Base-by-base conservation (phyloP, 2,329 filamentous ascomycete species). In the Pseudogymnoascus sp. region DNA sequence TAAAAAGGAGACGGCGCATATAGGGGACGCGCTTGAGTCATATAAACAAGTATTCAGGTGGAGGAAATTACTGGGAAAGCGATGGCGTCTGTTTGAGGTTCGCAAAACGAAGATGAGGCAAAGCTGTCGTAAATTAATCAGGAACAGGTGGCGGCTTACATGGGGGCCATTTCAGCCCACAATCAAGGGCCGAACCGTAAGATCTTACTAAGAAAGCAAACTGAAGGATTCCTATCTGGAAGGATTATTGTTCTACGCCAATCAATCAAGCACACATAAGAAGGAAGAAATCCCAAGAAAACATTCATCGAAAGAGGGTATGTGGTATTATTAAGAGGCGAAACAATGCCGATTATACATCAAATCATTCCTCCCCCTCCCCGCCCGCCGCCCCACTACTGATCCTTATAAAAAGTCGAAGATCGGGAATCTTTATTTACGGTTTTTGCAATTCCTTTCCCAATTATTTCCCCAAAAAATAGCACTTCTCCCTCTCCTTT, bases 291-390 rank as follows among this genome's bases (percentile, higher is more conserved):
- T 4, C 21, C 21, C 21, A 21, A 21, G 21, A 21, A 21, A 21
- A 21, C 21, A 21, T 21, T 33, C 5, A 54, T 50, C 47, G 47
- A 33, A 54, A 54, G 29, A 54, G 47, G 47, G 47, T 54, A 54
- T 54, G 47, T 54, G 47, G 29, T 54, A 54, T 54, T 54, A 54
- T 54, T 54, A 54, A 54, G 47, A 54, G 29, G 47, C 47, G 47
- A 54, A 54, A 54, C 47, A 54, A 54, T 54, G 47, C 47, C 47
- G 47, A 54, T 54, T 54, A 54, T 54, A 54, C 47, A 54, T 54
- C 47, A 54, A 54, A 54, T 54, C 47, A 54, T 54, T 44, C 35
- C 15, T 10, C 26, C 47, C 21, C 21, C 21, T 21, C 21, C 21
- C 21, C 21, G 21, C 21, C 21, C 21, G 21, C 21, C 47, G 44